A percentile compares a stretch with the other conserved stretches of the same genome.
Evolutionary conservation across 2,329 filamentous ascomycete genomes (phyloP).

Genomic region (Neocucurbitaria cava): DNA sequence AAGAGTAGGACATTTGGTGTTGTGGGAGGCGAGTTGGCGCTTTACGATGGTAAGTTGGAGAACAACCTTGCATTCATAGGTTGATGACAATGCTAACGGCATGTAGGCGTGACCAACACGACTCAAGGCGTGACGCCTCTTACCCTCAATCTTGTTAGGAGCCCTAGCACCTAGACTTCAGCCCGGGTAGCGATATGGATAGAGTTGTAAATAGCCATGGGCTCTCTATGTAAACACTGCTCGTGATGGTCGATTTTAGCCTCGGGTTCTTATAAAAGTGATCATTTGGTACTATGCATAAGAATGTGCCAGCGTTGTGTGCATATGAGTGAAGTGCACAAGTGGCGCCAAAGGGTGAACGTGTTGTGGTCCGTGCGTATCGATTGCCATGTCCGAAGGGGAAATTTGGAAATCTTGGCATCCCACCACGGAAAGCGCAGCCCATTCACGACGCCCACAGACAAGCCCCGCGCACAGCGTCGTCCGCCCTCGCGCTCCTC

Average conservation of each 20-base stretch:
- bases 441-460: conserved; percentile 32
- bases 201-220: background rate
- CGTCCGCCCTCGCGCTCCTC: conserved; percentile 21
- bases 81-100: conserved; percentile 4
- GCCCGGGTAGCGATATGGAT: background rate
- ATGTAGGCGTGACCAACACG: conserved; percentile 25
- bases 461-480: conserved; percentile 24
- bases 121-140: conserved; percentile 24
- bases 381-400: conserved; percentile 15
- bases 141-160: conserved; percentile 28
- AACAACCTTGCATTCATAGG: background rate
- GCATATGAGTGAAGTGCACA: conserved; percentile 2
- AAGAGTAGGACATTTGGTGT: conserved; percentile 35
- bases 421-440: conserved; percentile 32
- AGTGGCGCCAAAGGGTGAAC: background rate
- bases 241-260: background rate
- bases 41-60: conserved; percentile 36
- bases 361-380: conserved; percentile 7
- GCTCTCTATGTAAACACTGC: background rate
- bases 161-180: background rate
- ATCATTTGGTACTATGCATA: too few relatives aligned
- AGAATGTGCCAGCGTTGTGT: background rate
- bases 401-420: conserved; percentile 42
- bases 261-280: background rate
- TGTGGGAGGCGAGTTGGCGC: conserved; percentile 27